Conservation (phyloP, 140 eudicot genomes). For the Stevia rebaudiana region DNA sequence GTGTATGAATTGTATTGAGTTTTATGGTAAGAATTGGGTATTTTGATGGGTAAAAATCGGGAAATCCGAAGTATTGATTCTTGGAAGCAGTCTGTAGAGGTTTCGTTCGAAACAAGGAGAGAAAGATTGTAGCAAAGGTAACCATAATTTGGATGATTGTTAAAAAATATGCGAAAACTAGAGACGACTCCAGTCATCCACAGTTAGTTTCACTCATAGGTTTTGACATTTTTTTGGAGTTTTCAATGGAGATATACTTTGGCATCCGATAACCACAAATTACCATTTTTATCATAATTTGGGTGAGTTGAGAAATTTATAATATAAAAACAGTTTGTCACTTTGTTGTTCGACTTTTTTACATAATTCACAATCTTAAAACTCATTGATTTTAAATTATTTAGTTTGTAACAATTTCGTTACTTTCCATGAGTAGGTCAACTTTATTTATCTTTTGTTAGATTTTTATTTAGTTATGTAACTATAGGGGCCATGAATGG, state of each 20-base stretch:
- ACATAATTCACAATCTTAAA: too few species aligned
- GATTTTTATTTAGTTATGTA: too few species aligned
- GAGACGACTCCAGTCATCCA: conserved; percentile 10
- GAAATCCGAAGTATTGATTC: conserved; percentile 15
- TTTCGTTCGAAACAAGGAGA: conserved; percentile 13
- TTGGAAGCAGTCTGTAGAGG: conserved; percentile 9
- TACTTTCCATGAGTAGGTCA: too few species aligned
- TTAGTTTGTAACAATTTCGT: too few species aligned
- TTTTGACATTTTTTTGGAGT: conserved; percentile 16
- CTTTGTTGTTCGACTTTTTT: too few species aligned
- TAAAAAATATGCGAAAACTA: conserved; percentile 13
- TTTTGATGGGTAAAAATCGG: conserved; percentile 21
- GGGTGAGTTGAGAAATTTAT: not conserved
- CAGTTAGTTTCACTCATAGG: conserved; percentile 25
- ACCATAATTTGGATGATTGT: not conserved
- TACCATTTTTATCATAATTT: not conserved
- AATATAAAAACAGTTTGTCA: too few species aligned
- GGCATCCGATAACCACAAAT: conserved; percentile 16
- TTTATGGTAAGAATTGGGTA: conserved; percentile 11
- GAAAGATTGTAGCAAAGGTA: not conserved
- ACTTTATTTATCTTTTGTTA: too few species aligned
- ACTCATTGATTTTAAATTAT: too few species aligned
- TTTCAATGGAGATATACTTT: conserved; percentile 10
- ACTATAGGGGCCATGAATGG: too few species aligned
- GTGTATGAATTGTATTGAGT: conserved; percentile 7